Conservation (phyloP, 2,329 filamentous ascomycete genomes). For the Neonectria ditissima region DNA sequence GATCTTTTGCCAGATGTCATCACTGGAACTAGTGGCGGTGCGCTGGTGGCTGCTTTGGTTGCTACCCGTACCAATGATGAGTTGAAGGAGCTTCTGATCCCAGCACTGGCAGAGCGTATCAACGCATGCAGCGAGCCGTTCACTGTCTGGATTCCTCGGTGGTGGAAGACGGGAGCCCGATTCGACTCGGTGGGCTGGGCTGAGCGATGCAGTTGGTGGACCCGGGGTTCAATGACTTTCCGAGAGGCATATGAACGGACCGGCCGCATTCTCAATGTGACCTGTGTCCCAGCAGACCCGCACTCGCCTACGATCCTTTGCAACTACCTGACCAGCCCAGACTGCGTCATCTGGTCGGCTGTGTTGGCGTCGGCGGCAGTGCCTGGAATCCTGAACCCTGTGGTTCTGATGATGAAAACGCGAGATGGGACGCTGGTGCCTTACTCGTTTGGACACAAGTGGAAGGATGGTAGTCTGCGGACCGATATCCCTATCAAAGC, state of each 20-base stretch:
- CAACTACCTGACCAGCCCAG: slow-evolving; percentile 94
- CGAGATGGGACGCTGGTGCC: slow-evolving; percentile 81
- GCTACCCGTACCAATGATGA: slow-evolving; percentile 94
- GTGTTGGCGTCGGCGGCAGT: slow-evolving; percentile 95
- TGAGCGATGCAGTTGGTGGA: slow-evolving; percentile 86
- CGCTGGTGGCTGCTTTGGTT: slow-evolving; percentile 86
- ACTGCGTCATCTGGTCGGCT: slow-evolving; percentile 98
- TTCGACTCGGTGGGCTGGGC: slow-evolving; percentile 98
- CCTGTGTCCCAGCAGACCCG: slow-evolving; percentile 94
- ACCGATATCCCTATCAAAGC: slow-evolving; percentile 97
- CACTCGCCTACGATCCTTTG: slow-evolving; percentile 92
- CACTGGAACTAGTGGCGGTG: slow-evolving; percentile 94
- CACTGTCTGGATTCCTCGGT: slow-evolving; percentile 80
- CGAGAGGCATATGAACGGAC: slow-evolving; percentile 94
- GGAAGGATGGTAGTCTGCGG: slow-evolving; percentile 95
- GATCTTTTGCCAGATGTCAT: slow-evolving; percentile 91
- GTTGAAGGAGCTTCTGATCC: slow-evolving; percentile 84
- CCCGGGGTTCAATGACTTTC: slow-evolving; percentile 91
- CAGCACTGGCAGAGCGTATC: slow-evolving; percentile 86
- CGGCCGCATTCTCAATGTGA: slow-evolving; percentile 93
- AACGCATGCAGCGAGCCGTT: slow-evolving; percentile 86
- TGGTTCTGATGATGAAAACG: slow-evolving; percentile 92
- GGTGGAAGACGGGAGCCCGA: slow-evolving; percentile 92
- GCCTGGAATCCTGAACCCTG: slow-evolving; percentile 93
- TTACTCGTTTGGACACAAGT: slow-evolving; percentile 98